A percentile compares a stretch with the other conserved stretches of the same genome.
phyloP scores from a whole-genome alignment of 2,329 filamentous ascomycete genomes.

The Colletotrichum theobromicola region DNA sequence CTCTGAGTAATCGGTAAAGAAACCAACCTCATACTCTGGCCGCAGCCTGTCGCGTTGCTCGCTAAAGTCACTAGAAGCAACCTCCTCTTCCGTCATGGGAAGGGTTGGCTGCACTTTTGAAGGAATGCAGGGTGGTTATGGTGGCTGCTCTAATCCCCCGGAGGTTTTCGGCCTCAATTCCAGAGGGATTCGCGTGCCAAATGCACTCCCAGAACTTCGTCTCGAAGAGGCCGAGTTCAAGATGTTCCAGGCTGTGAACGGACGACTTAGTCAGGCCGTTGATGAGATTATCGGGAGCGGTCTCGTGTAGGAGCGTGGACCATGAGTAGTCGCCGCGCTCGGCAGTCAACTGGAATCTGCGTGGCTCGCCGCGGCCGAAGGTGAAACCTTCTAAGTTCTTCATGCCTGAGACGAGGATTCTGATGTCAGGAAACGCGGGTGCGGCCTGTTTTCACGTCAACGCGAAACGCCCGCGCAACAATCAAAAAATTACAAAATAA shows the following conservation, averaged over 20 bases:
- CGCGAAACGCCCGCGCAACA: fast-evolving
- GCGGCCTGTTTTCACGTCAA: too few relatives aligned
- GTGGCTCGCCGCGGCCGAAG: neutral
- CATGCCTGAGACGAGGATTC: neutral
- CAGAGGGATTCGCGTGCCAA: fast-evolving
- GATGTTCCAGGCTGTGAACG: neutral
- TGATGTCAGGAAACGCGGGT: too few relatives aligned
- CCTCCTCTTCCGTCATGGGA: neutral
- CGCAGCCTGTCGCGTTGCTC: neutral
- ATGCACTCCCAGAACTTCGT: neutral
- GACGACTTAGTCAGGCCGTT: too few relatives aligned
- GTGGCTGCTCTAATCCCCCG: neutral
- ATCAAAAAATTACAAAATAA: neutral
- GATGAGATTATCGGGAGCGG: neutral
- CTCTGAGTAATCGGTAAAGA: too few relatives aligned
- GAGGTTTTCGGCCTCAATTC: fast-evolving
- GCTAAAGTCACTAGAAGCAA: neutral
- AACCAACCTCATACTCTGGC: too few relatives aligned
- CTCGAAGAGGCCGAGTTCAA: neutral
- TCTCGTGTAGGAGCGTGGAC: neutral
- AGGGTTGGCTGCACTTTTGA: neutral
- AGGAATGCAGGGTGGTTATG: neutral
- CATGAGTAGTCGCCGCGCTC: fast-evolving
- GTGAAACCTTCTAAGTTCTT: neutral
- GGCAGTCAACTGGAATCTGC: neutral